Evolutionary conservation across 192 early-diverging fungal genomes (phyloP).

Genomic region (Linnemannia zychae): DNA sequence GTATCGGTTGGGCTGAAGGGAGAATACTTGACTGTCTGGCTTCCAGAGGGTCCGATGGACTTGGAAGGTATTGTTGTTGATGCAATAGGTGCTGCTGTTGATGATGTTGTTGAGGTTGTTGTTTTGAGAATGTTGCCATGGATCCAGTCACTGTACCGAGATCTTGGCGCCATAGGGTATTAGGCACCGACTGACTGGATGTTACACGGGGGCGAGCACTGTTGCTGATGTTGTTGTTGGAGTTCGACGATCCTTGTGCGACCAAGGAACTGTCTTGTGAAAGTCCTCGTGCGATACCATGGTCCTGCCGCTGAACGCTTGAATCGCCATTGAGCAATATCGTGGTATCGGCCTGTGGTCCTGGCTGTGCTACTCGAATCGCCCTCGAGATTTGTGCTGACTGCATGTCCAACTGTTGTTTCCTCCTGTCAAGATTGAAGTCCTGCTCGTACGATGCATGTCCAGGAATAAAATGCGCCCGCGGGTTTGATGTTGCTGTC

Average conservation of each 20-base stretch:
- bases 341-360: slow-evolving; percentile 24
- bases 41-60: background rate
- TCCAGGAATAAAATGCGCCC: slow-evolving; percentile 25
- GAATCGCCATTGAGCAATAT: slow-evolving; percentile 6
- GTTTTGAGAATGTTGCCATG: background rate
- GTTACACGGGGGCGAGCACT: background rate
- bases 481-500: background rate
- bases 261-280: background rate
- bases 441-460: slow-evolving; percentile 14
- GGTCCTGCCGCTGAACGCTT: background rate
- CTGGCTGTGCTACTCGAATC: slow-evolving; percentile 32
- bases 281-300: background rate
- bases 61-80: background rate
- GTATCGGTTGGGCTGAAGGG: background rate
- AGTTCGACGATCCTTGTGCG: background rate
- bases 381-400: slow-evolving; percentile 46
- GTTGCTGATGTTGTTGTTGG: slow-evolving; percentile 3
- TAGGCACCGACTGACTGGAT: background rate
- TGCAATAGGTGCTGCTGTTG: background rate
- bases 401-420: slow-evolving; percentile 16
- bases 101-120: background rate
- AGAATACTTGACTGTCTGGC: background rate
- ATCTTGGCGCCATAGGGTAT: slow-evolving; percentile 7
- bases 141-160: background rate
- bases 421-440: slow-evolving; percentile 24